Percentiles rank a stretch among this genome's conserved stretches.
These are phyloP conservation scores for Hypoxylon cercidicola DNA, from an alignment of 495 filamentous ascomycete species.

Conservation along the genomic window DNA sequence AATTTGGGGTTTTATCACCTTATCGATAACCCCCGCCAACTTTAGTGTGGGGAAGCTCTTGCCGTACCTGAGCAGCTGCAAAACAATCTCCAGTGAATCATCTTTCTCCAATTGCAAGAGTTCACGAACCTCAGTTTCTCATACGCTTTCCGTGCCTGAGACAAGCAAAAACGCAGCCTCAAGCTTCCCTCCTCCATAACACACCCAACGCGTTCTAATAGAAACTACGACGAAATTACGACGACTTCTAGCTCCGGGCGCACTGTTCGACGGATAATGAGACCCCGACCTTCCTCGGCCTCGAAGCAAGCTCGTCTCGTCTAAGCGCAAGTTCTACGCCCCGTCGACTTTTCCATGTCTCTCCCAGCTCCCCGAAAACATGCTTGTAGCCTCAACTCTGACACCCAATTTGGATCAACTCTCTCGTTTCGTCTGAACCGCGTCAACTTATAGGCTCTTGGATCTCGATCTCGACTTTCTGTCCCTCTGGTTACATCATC, in stretches of 20 bases:
- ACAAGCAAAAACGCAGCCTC: neutral
- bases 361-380: constrained; percentile 5
- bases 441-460: constrained; percentile 8
- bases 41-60: neutral
- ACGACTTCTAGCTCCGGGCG: neutral
- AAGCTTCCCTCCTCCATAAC: no score
- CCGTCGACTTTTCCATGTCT: constrained; percentile 14
- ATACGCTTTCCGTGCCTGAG: neutral
- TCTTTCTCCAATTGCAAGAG: constrained; percentile 1
- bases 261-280: constrained; percentile 6
- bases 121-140: neutral
- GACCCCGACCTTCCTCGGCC: no score
- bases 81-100: neutral
- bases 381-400: constrained; percentile 17
- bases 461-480: constrained; percentile 1
- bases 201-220: no score
- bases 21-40: constrained; percentile 25
- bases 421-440: constrained; percentile 17
- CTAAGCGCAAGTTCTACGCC: no score
- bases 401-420: constrained; percentile 21
- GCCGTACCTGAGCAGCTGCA: neutral
- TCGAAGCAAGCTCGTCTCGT: no score
- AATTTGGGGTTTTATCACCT: neutral
- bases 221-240: neutral
- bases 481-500: constrained; percentile 13